Evolutionary conservation across 2,329 filamentous ascomycete genomes (phyloP).

Genomic region (Coniochaeta sp.): DNA sequence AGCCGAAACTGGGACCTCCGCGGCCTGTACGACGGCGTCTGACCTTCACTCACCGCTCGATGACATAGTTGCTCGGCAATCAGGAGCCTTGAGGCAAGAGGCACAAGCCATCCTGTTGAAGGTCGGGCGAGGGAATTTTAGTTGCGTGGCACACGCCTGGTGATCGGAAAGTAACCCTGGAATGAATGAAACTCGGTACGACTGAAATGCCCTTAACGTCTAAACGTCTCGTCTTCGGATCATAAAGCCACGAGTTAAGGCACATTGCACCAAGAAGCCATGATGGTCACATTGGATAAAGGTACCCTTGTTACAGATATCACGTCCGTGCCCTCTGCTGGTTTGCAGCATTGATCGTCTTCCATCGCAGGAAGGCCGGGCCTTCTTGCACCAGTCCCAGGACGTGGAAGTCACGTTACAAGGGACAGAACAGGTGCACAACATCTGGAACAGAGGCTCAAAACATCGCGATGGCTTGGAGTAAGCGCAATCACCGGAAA

Average conservation of each 20-base stretch:
- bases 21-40: background rate
- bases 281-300: background rate
- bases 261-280: background rate
- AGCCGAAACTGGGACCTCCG: background rate
- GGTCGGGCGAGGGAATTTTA: background rate
- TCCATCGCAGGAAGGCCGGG: too few species aligned
- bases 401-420: background rate
- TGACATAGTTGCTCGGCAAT: background rate
- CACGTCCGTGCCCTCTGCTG: too few species aligned
- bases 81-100: background rate
- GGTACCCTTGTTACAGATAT: too few species aligned
- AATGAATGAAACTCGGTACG: background rate
- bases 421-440: background rate
- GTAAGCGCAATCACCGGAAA: background rate
- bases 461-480: background rate
- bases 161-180: background rate
- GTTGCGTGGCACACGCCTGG: background rate
- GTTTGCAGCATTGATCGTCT: background rate
- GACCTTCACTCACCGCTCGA: background rate
- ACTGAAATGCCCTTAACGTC: background rate
- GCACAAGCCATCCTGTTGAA: background rate
- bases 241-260: background rate
- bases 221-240: background rate
- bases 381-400: background rate
- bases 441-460: background rate